Conservation (phyloP, 1,284 basidiomycete genomes). For the Ganoderma multipileum region DNA sequence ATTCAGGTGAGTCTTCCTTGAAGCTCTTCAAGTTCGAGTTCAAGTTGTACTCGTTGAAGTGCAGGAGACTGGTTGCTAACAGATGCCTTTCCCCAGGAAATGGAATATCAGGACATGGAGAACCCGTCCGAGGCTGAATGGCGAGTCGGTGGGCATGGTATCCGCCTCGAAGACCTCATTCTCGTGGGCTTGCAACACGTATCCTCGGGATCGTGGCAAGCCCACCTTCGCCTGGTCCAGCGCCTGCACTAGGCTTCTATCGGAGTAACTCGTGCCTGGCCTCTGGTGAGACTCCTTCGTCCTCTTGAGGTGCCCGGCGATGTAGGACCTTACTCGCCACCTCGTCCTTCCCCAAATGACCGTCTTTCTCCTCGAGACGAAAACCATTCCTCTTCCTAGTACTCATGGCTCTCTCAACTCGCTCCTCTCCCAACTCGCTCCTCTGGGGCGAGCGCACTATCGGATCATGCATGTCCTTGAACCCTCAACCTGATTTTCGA, state of each 20-base stretch:
- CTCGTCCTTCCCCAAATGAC: too few relatives aligned
- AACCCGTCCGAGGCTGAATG: constrained; percentile 63
- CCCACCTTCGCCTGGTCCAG: constrained; percentile 62
- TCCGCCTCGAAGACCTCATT: constrained; percentile 68
- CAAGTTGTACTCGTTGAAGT: not conserved
- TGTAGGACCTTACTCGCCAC: not conserved
- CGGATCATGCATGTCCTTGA: too few relatives aligned
- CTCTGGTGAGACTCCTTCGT: not conserved
- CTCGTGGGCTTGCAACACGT: constrained; percentile 81
- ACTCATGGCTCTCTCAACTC: too few relatives aligned
- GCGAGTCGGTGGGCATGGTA: constrained; percentile 62
- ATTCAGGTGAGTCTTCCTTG: constrained; percentile 41
- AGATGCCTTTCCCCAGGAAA: constrained; percentile 47
- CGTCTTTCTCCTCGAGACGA: too few relatives aligned
- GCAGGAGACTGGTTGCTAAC: not conserved
- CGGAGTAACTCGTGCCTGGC: not conserved
- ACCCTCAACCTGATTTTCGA: too few relatives aligned
- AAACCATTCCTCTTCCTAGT: too few relatives aligned
- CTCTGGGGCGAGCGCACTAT: too few relatives aligned
- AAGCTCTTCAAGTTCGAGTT: too few relatives aligned
- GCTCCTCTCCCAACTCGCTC: too few relatives aligned
- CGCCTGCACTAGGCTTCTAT: constrained; percentile 16
- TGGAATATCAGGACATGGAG: constrained; percentile 38
- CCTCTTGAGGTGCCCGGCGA: not conserved
- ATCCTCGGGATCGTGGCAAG: constrained; percentile 81